Evolutionary conservation across 176 grass and related monocot species (phyloP).

Genomic region (Bothriochloa decipiens): DNA sequence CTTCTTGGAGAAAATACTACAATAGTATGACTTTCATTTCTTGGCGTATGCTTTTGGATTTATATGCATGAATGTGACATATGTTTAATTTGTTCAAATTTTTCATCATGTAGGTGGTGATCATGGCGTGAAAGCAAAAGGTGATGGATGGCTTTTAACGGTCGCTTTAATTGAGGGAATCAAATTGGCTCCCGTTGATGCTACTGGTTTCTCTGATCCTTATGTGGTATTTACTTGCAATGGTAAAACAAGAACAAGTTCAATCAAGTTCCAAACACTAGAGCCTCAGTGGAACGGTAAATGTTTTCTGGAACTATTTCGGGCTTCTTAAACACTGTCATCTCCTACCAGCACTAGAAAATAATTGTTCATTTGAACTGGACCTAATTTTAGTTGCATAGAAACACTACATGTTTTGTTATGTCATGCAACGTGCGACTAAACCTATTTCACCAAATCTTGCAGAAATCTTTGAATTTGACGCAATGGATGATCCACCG

Average conservation of each 20-base stretch:
- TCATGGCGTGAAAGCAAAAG: slow-evolving; percentile 85
- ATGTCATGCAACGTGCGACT: slow-evolving; percentile 14
- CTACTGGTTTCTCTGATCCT: slow-evolving; percentile 82
- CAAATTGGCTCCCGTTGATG: slow-evolving; percentile 77
- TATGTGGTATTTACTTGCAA: slow-evolving; percentile 97
- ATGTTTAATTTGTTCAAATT: slow-evolving; percentile 18
- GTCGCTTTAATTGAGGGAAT: slow-evolving; percentile 85
- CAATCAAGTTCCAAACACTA: slow-evolving; percentile 88
- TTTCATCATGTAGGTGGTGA: slow-evolving; percentile 62
- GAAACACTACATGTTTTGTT: neutral
- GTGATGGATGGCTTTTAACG: slow-evolving; percentile 91
- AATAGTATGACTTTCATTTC: slow-evolving; percentile 15
- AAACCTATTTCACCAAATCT: slow-evolving; percentile 31
- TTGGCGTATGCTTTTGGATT: slow-evolving; percentile 28
- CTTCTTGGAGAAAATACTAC: slow-evolving; percentile 5
- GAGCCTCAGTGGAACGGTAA: slow-evolving; percentile 95
- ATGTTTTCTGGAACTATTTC: slow-evolving; percentile 2
- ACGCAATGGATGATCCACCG: slow-evolving; percentile 91
- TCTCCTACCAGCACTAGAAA: slow-evolving; percentile 7
- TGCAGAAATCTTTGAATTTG: slow-evolving; percentile 97
- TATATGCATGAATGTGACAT: slow-evolving; percentile 33
- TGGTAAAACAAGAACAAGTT: slow-evolving; percentile 90
- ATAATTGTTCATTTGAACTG: slow-evolving; percentile 16
- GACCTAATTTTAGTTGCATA: neutral
- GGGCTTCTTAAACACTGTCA: slow-evolving; percentile 1